These are phyloP conservation scores for Physcomitrellopsis africana DNA, from an alignment of 225 moss, liverwort and hornwort genomes.

Conservation along the genomic window DNA sequence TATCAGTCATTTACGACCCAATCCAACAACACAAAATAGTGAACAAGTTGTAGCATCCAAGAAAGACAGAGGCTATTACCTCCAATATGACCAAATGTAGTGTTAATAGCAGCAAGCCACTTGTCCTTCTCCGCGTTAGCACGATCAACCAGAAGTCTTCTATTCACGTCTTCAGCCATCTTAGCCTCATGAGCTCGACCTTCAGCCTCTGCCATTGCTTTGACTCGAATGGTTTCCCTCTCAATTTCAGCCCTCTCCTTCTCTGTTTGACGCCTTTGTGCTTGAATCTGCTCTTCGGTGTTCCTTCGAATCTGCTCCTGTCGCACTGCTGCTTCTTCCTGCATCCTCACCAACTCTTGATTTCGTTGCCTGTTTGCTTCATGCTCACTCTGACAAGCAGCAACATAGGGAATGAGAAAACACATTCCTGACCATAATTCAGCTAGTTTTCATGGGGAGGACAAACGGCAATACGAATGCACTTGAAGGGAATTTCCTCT, in stretches of 20 bases:
- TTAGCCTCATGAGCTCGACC: conserved; percentile 85
- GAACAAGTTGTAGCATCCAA: neutral
- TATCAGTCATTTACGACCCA: conserved; percentile 2
- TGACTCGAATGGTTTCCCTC: conserved; percentile 90
- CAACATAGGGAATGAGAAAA: conserved; percentile 17
- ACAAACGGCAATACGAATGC: neutral
- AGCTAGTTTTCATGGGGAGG: neutral
- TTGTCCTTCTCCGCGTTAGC: conserved; percentile 93
- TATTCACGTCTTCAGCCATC: conserved; percentile 84
- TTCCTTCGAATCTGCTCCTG: conserved; percentile 83
- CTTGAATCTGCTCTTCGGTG: conserved; percentile 91
- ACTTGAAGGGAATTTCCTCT: neutral
- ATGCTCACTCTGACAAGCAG: conserved; percentile 74
- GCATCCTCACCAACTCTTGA: conserved; percentile 90
- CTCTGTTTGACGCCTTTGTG: conserved; percentile 84
- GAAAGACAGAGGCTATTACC: conserved; percentile 36
- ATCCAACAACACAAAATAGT: neutral
- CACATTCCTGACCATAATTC: neutral
- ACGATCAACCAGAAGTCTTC: conserved; percentile 80
- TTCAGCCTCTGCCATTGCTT: conserved; percentile 91
- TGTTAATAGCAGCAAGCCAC: conserved; percentile 80
- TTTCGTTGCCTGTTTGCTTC: conserved; percentile 92
- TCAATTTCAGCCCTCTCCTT: conserved; percentile 85
- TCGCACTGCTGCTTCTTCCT: conserved; percentile 86
- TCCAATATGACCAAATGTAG: conserved; percentile 86